Conservation (phyloP, 257 asterid genomes). For the Asclepias syriaca region DNA sequence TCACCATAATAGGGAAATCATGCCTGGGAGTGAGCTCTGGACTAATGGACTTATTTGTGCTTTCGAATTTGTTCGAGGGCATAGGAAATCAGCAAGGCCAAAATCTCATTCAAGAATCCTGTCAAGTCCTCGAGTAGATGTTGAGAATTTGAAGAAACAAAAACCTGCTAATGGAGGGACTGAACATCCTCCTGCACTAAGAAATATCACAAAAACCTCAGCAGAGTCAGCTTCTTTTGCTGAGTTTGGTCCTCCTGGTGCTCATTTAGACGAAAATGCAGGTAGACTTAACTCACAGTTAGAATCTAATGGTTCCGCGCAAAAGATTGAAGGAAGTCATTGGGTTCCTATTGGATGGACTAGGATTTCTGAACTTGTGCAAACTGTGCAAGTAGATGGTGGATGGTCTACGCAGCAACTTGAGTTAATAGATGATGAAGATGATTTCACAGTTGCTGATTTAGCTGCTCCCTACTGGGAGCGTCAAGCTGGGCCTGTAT, state of each 20-base stretch:
- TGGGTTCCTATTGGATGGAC: constrained; percentile 96
- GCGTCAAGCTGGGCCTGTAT: constrained; percentile 79
- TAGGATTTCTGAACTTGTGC: constrained; percentile 67
- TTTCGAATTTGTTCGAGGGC: constrained; percentile 67
- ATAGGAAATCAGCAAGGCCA: constrained; percentile 30
- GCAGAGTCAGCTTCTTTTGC: constrained; percentile 37
- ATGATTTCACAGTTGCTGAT: constrained; percentile 83
- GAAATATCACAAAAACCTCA: constrained; percentile 17
- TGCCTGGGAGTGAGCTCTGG: constrained; percentile 69
- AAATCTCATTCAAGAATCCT: constrained; percentile 34
- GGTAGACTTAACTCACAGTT: constrained; percentile 32
- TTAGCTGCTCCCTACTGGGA: constrained; percentile 96
- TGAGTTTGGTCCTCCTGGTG: constrained; percentile 32
- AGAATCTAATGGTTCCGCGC: constrained; percentile 20
- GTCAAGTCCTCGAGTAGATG: constrained; percentile 25
- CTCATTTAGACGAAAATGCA: constrained; percentile 18
- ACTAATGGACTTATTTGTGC: constrained; percentile 91
- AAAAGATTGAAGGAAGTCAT: constrained; percentile 43
- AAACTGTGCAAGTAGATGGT: constrained; percentile 56
- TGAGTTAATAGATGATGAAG: constrained; percentile 55
- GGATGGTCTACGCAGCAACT: constrained; percentile 52
- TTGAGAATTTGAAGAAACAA: constrained; percentile 25
- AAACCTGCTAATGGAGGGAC: constrained; percentile 23
- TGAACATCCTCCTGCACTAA: constrained; percentile 23
- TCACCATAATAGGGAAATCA: constrained; percentile 37